Evolutionary conservation across 495 filamentous ascomycete species (phyloP).

Genomic region (Aspergillus kassunensis): DNA sequence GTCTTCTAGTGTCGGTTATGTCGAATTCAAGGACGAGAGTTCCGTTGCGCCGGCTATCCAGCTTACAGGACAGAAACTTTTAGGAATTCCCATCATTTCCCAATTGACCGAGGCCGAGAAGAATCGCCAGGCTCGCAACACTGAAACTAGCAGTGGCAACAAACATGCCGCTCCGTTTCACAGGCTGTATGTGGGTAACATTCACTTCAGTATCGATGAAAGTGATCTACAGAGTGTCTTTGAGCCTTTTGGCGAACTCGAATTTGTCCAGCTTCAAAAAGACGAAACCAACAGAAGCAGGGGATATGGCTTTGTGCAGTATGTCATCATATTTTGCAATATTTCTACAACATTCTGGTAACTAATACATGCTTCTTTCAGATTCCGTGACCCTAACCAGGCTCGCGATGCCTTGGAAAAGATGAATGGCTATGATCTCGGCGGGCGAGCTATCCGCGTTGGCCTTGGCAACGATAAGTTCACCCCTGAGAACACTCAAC

Average conservation of each 20-base stretch:
- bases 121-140: conserved; percentile 90
- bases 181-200: conserved; percentile 97
- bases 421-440: conserved; percentile 99
- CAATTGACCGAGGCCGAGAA: conserved; percentile 99
- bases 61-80: conserved; percentile 96
- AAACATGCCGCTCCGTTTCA: conserved; percentile 88
- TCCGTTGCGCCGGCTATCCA: conserved; percentile 91
- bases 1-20: conserved; percentile 82
- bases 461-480: conserved; percentile 99
- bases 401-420: conserved; percentile 93
- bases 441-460: conserved; percentile 94
- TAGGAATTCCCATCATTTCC: conserved; percentile 98
- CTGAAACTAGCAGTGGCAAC: conserved; percentile 62
- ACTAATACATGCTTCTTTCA: conserved; percentile 30
- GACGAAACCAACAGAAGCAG: conserved; percentile 86
- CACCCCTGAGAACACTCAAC: conserved; percentile 92
- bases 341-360: conserved; percentile 4
- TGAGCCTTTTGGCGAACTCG: conserved; percentile 95
- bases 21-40: conserved; percentile 97
- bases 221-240: conserved; percentile 94
- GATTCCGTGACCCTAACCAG: conserved; percentile 87
- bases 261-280: conserved; percentile 96
- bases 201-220: conserved; percentile 99
- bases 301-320: conserved; percentile 99
- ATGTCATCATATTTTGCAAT: conserved; percentile 39